Conservation (phyloP, 805 yeast genomes). For the Wickerhamiella alocasiicola region DNA sequence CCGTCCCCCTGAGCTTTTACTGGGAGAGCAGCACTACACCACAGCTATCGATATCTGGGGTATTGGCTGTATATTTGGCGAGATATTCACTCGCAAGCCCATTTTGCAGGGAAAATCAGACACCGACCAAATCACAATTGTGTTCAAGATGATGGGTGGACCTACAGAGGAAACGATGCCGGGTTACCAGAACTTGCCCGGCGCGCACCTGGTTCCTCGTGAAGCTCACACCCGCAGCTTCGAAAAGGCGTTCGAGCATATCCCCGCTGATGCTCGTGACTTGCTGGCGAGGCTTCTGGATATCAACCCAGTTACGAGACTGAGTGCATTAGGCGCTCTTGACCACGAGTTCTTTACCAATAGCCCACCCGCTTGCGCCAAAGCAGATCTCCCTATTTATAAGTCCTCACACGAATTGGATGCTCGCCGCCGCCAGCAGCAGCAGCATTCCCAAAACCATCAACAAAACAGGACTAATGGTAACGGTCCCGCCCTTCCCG, state of each 20-base stretch:
- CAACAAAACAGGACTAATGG: not conserved
- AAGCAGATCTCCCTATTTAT: slow-evolving; percentile 48
- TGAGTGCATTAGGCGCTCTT: slow-evolving; percentile 70
- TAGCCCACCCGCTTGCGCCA: slow-evolving; percentile 52
- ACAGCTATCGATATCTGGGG: slow-evolving; percentile 98
- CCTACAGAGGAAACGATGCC: slow-evolving; percentile 57
- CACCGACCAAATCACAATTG: slow-evolving; percentile 70
- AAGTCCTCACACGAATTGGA: slow-evolving; percentile 89
- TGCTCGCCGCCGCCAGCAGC: slow-evolving; percentile 18
- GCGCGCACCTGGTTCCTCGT: slow-evolving; percentile 20
- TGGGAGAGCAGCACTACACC: slow-evolving; percentile 78
- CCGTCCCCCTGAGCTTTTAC: slow-evolving; percentile 82
- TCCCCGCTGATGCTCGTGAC: slow-evolving; percentile 20
- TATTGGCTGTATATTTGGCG: slow-evolving; percentile 90
- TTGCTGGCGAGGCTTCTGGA: slow-evolving; percentile 49
- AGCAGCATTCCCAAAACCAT: slow-evolving; percentile 11
- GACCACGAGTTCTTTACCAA: slow-evolving; percentile 53
- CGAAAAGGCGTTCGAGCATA: slow-evolving; percentile 29
- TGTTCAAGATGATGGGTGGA: slow-evolving; percentile 72
- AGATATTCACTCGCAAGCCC: slow-evolving; percentile 69
- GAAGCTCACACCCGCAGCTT: slow-evolving; percentile 27
- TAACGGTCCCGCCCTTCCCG: slow-evolving; percentile 2
- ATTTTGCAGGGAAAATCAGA: slow-evolving; percentile 78
- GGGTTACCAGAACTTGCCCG: slow-evolving; percentile 44
- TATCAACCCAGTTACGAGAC: slow-evolving; percentile 59